Conservation (phyloP, 2,329 filamentous ascomycete genomes). For the Alternaria rosae region DNA sequence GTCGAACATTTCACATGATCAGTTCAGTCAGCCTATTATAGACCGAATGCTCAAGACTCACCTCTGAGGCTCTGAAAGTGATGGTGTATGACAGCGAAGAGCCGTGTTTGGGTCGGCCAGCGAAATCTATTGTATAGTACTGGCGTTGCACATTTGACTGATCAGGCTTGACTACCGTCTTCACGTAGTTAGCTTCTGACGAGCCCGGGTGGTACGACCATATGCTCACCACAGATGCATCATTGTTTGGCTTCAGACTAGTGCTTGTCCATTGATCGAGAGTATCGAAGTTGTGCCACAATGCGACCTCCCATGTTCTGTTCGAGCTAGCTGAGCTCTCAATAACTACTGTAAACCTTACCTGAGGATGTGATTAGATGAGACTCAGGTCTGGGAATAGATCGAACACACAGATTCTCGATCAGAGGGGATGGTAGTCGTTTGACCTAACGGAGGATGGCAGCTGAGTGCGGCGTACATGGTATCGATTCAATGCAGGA, state of each 20-base stretch:
- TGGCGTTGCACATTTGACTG: slow-evolving; percentile 42
- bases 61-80: slow-evolving; percentile 66
- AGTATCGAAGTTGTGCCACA: slow-evolving; percentile 74
- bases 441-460: slow-evolving; percentile 78
- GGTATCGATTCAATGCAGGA: slow-evolving; percentile 7
- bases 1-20: not conserved
- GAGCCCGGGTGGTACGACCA: not conserved
- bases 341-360: slow-evolving; percentile 73
- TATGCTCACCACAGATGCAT: slow-evolving; percentile 34
- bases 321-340: slow-evolving; percentile 66
- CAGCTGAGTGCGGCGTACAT: slow-evolving; percentile 65
- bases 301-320: slow-evolving; percentile 71
- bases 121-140: slow-evolving; percentile 64
- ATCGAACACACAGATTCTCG: slow-evolving; percentile 47
- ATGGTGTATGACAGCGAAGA: slow-evolving; percentile 70
- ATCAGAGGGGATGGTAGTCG: slow-evolving; percentile 65
- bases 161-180: slow-evolving; percentile 32
- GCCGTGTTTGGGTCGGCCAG: slow-evolving; percentile 53
- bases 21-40: not conserved
- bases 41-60: not conserved
- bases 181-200: slow-evolving; percentile 18
- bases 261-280: slow-evolving; percentile 67
- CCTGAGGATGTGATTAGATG: slow-evolving; percentile 35
- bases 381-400: slow-evolving; percentile 14
- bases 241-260: slow-evolving; percentile 57